Evolutionary conservation across 2,329 filamentous ascomycete species (phyloP).

Genomic region (Ophiosphaerella narmari): DNA sequence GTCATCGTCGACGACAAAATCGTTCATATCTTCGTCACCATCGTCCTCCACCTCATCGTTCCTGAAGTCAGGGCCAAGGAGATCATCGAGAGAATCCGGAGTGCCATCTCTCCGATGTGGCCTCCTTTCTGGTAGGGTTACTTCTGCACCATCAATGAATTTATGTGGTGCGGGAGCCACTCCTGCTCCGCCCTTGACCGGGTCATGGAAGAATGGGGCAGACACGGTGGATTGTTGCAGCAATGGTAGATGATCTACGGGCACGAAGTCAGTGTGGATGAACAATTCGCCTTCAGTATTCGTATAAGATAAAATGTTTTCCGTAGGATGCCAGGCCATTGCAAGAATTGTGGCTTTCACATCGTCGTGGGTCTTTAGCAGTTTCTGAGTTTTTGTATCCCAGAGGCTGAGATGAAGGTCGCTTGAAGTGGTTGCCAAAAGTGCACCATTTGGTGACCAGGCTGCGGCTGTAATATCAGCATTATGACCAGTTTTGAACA

Average conservation of each 20-base stretch:
- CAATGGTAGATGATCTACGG: slow-evolving; percentile 53
- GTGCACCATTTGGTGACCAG: slow-evolving; percentile 93
- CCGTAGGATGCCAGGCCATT: slow-evolving; percentile 85
- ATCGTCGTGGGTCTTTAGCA: slow-evolving; percentile 78
- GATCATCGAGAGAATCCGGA: slow-evolving; percentile 78
- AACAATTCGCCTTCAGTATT: slow-evolving; percentile 92
- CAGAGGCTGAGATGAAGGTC: slow-evolving; percentile 74
- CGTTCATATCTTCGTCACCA: slow-evolving; percentile 57
- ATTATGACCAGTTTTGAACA: slow-evolving; percentile 78
- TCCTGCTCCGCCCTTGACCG: slow-evolving; percentile 69
- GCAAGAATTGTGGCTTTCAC: slow-evolving; percentile 74
- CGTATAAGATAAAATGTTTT: slow-evolving; percentile 89
- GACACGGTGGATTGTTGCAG: slow-evolving; percentile 66
- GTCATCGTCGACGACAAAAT: slow-evolving; percentile 94
- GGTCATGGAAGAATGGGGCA: slow-evolving; percentile 85
- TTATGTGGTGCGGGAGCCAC: slow-evolving; percentile 61
- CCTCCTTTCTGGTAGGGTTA: slow-evolving; percentile 55
- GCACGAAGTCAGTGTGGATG: slow-evolving; percentile 74
- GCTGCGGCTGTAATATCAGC: slow-evolving; percentile 83
- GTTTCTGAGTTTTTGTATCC: slow-evolving; percentile 85
- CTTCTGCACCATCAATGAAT: slow-evolving; percentile 60
- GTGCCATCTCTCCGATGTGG: slow-evolving; percentile 62
- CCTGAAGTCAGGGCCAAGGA: slow-evolving; percentile 68
- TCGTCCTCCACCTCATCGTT: slow-evolving; percentile 54
- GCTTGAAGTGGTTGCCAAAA: slow-evolving; percentile 70